phyloP scores from a whole-genome alignment of 176 grass and related monocot species.

The Carex myosuroides region DNA sequence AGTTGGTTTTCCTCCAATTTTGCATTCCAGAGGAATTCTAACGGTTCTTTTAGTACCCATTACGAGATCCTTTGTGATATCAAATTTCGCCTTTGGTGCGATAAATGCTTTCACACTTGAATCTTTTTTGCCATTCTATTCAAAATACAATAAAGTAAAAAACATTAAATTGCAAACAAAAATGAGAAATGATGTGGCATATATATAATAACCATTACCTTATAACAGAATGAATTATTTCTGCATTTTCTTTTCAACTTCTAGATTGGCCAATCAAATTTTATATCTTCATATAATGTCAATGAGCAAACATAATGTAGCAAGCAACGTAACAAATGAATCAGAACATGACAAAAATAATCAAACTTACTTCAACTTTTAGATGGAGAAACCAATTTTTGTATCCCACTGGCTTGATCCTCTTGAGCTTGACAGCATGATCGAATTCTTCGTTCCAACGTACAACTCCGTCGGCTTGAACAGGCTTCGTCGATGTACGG shows the following conservation, averaged over 20 bases:
- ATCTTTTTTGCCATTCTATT: conserved; percentile 12
- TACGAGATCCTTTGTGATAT: conserved; percentile 24
- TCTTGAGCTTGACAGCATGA: conserved; percentile 20
- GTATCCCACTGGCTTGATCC: conserved; percentile 5
- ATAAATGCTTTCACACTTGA: background rate
- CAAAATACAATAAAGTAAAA: background rate
- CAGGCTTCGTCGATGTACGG: conserved; percentile 17
- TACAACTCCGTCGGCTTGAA: conserved; percentile 1
- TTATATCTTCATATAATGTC: background rate
- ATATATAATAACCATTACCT: background rate
- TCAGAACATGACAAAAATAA: background rate
- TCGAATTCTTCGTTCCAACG: conserved; percentile 33
- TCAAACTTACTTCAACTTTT: conserved; percentile 23
- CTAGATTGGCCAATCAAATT: background rate
- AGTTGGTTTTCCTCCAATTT: conserved; percentile 10
- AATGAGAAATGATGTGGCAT: no score
- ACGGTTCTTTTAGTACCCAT: background rate
- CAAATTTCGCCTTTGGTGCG: conserved; percentile 13
- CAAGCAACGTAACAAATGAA: background rate
- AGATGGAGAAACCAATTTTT: conserved; percentile 32
- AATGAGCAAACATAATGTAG: background rate
- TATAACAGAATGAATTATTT: background rate
- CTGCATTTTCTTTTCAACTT: background rate
- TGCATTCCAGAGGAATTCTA: conserved; percentile 25
- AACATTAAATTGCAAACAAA: background rate